phyloP scores from a whole-genome alignment of 2,329 filamentous ascomycete species.

The Fusarium agapanthi region DNA sequence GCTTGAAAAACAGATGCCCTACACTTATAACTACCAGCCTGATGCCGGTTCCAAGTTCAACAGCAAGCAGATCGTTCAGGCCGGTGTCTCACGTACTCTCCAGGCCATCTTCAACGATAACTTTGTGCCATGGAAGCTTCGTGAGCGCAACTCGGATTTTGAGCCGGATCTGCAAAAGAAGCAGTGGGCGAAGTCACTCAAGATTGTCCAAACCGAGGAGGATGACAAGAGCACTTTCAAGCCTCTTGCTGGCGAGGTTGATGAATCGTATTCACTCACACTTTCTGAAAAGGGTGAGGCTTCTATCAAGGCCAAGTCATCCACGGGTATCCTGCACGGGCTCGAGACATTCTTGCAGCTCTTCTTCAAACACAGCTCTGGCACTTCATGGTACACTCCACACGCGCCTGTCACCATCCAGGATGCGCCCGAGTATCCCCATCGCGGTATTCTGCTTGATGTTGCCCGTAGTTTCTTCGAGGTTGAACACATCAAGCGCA shows the following conservation, averaged over 20 bases:
- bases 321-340: conserved; percentile 75
- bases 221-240: conserved; percentile 66
- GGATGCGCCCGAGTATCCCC: conserved; percentile 78
- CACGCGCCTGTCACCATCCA: conserved; percentile 74
- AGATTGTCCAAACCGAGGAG: conserved; percentile 66
- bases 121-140: conserved; percentile 82
- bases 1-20: conserved; percentile 55
- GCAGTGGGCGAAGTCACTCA: conserved; percentile 65
- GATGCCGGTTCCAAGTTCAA: conserved; percentile 50
- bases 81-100: conserved; percentile 67
- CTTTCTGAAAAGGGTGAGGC: conserved; percentile 67
- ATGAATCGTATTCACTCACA: conserved; percentile 79
- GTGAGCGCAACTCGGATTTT: conserved; percentile 68
- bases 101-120: conserved; percentile 71
- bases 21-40: conserved; percentile 56
- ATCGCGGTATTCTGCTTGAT: conserved; percentile 84
- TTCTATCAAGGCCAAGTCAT: conserved; percentile 70
- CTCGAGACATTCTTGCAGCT: conserved; percentile 82
- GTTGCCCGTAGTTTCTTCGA: conserved; percentile 77
- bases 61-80: conserved; percentile 64
- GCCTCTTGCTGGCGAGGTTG: conserved; percentile 69
- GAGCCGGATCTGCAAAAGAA: conserved; percentile 64
- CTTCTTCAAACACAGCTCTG: conserved; percentile 75
- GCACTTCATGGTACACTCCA: conserved; percentile 70
- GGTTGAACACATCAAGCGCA: conserved; percentile 73